Evolutionary conservation across 257 asterid genomes (phyloP).

Genomic region (Solanum corneliomulleri): DNA sequence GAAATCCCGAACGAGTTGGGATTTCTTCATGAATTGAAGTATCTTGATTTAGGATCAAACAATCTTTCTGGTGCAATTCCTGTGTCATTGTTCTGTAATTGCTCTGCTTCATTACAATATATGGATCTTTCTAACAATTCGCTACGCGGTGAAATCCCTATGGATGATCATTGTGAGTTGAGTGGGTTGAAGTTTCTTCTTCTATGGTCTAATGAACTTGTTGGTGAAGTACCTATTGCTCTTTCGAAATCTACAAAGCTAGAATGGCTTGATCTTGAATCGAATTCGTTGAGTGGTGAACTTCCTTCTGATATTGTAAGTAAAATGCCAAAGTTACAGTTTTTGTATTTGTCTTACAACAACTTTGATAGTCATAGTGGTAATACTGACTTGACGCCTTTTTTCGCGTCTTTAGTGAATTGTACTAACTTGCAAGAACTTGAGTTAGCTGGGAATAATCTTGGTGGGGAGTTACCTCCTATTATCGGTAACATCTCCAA

Average conservation of each 20-base stretch:
- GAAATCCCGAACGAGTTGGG: constrained; percentile 45
- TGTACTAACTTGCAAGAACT: constrained; percentile 59
- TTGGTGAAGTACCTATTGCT: constrained; percentile 44
- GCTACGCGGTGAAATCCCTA: constrained; percentile 46
- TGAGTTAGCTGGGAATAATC: constrained; percentile 51
- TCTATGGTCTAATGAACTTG: constrained; percentile 65
- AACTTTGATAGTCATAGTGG: constrained; percentile 40
- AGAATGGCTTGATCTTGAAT: constrained; percentile 72
- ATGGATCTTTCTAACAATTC: constrained; percentile 80
- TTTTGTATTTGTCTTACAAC: constrained; percentile 58
- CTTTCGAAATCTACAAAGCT: constrained; percentile 51
- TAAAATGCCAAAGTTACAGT: constrained; percentile 38
- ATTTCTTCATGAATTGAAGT: constrained; percentile 25
- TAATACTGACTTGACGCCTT: constrained; percentile 48
- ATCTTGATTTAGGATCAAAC: constrained; percentile 68
- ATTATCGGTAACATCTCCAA: constrained; percentile 49
- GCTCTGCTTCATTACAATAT: constrained; percentile 37
- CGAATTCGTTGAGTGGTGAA: constrained; percentile 51
- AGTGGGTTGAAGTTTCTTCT: constrained; percentile 48
- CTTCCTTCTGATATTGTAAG: constrained; percentile 37
- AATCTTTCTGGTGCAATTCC: constrained; percentile 52
- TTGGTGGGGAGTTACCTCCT: constrained; percentile 71
- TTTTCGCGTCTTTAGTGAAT: constrained; percentile 43
- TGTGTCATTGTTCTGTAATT: constrained; percentile 37
- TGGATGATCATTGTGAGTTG: constrained; percentile 28